phyloP scores from a whole-genome alignment of 108 stramenopile genomes.

The Cylindrotheca fusiformis region DNA sequence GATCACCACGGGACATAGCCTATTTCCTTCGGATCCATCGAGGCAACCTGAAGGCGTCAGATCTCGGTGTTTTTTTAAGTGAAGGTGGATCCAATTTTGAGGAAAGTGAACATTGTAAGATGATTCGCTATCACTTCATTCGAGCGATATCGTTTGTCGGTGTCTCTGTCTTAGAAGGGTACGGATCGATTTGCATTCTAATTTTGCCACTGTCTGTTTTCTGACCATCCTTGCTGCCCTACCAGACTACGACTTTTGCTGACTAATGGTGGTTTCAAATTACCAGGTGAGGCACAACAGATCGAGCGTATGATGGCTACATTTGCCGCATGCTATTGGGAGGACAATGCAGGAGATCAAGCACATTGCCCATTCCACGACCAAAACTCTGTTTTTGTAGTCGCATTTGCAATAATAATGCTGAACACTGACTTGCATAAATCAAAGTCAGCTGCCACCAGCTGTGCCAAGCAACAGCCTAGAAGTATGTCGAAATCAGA shows the following conservation, averaged over 20 bases:
- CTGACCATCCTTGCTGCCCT: neutral
- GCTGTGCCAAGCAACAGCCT: slow-evolving; percentile 33
- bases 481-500: slow-evolving; percentile 85
- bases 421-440: slow-evolving; percentile 98
- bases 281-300: slow-evolving; percentile 97
- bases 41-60: slow-evolving; percentile 63
- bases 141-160: slow-evolving; percentile 93
- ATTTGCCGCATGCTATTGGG: slow-evolving; percentile 94
- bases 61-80: slow-evolving; percentile 91
- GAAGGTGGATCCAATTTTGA: slow-evolving; percentile 67
- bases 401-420: slow-evolving; percentile 97
- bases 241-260: slow-evolving; percentile 81
- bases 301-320: slow-evolving; percentile 89
- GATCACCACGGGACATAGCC: slow-evolving; percentile 88
- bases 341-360: slow-evolving; percentile 90
- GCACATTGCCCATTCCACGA: slow-evolving; percentile 80
- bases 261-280: slow-evolving; percentile 88
- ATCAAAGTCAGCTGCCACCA: slow-evolving; percentile 11
- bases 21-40: slow-evolving; percentile 88
- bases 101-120: slow-evolving; percentile 88
- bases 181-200: slow-evolving; percentile 11
- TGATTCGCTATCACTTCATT: slow-evolving; percentile 82
- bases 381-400: slow-evolving; percentile 88
- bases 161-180: slow-evolving; percentile 91
- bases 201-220: neutral